Conservation (phyloP, 2,329 filamentous ascomycete genomes). For the Alternaria ventricosa region DNA sequence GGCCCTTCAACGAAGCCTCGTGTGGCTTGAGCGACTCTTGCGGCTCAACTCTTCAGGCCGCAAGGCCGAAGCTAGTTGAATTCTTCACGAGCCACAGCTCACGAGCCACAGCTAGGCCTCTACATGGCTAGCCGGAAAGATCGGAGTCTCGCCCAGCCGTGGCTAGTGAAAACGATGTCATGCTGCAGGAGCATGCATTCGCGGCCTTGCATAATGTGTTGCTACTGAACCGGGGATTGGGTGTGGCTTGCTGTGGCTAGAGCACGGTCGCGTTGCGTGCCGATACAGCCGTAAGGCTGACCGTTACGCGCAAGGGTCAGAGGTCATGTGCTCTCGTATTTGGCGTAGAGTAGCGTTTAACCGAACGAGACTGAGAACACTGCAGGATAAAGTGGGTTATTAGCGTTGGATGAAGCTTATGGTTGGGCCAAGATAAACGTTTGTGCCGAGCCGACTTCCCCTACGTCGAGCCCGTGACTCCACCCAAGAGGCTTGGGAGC, state of each 20-base stretch:
- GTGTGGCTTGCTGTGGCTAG: constrained; percentile 35
- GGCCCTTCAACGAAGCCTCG: not conserved
- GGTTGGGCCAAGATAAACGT: constrained; percentile 6
- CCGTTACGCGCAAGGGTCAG: constrained; percentile 12
- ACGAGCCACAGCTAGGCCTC: constrained; percentile 1
- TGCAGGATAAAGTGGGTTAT: constrained; percentile 10
- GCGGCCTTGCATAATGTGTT: constrained; percentile 15
- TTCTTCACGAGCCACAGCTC: not conserved
- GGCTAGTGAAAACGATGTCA: constrained; percentile 20
- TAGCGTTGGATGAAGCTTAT: constrained; percentile 10
- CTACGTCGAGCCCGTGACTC: constrained; percentile 12
- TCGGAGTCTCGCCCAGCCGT: constrained; percentile 23
- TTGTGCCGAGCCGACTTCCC: not conserved
- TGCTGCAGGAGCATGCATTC: constrained; percentile 19
- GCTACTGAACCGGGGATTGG: constrained; percentile 25
- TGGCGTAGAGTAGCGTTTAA: not conserved
- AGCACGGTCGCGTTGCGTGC: constrained; percentile 30
- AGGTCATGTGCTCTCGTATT: constrained; percentile 24
- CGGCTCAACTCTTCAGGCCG: not conserved
- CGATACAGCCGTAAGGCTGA: constrained; percentile 26
- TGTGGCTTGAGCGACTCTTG: constrained; percentile 1
- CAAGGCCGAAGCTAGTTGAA: constrained; percentile 7
- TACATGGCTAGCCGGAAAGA: constrained; percentile 17
- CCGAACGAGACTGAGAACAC: constrained; percentile 11
- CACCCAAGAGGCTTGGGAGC: constrained; percentile 22